Conservation (phyloP, 2,329 filamentous ascomycete species). For the Stemphylium lycopersici region DNA sequence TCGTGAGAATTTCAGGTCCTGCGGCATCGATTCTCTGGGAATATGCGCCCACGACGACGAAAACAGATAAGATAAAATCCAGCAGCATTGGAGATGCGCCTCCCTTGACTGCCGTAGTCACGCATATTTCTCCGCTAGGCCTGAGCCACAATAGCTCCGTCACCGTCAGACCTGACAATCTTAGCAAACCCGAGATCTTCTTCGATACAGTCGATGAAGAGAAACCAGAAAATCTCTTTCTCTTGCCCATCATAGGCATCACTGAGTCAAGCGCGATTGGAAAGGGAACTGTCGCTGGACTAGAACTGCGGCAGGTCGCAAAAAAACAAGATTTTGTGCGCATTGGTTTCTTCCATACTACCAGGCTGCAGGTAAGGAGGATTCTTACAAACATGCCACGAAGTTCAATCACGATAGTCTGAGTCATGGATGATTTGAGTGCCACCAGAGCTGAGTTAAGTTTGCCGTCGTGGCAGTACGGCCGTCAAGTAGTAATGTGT, state of each 20-base stretch:
- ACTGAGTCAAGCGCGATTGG: slow-evolving; percentile 1
- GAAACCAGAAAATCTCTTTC: neutral
- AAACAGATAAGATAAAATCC: too few species aligned
- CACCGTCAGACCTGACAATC: neutral
- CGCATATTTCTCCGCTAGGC: neutral
- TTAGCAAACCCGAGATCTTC: neutral
- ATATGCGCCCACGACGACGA: too few species aligned
- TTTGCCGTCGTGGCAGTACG: neutral
- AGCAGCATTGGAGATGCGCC: neutral
- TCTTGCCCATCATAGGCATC: neutral
- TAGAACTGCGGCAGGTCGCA: neutral
- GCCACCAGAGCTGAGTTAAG: neutral
- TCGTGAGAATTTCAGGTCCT: neutral
- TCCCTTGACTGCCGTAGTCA: neutral
- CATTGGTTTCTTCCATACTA: slow-evolving; percentile 1
- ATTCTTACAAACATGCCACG: slow-evolving; percentile 10
- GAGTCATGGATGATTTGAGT: neutral
- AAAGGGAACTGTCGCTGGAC: neutral
- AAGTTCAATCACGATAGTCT: neutral
- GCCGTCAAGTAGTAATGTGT: neutral
- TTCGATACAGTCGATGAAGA: neutral
- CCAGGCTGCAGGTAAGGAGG: neutral
- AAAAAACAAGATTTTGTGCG: neutral
- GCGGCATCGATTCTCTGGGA: neutral
- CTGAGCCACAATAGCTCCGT: neutral